Evolutionary conservation across 2,329 filamentous ascomycete genomes (phyloP).

Genomic region (Tolypocladium tundrense): DNA sequence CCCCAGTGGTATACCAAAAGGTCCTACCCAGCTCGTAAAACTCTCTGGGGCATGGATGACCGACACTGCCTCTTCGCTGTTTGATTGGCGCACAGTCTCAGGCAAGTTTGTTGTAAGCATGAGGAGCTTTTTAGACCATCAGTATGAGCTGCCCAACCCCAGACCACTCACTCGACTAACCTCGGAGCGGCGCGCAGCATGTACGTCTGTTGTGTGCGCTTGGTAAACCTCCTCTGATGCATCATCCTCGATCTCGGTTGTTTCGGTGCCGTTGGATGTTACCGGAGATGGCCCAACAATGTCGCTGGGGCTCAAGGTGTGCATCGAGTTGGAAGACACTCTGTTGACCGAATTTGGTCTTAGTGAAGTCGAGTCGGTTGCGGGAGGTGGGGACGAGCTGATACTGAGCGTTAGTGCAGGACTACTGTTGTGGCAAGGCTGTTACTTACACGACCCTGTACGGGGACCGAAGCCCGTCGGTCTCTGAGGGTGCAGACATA

Average conservation of each 20-base stretch:
- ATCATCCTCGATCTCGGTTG: conserved; percentile 77
- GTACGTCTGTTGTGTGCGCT: conserved; percentile 8
- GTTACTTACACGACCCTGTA: conserved; percentile 42
- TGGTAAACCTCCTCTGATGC: conserved; percentile 48
- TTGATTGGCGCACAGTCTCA: conserved; percentile 45
- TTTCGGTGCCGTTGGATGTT: conserved; percentile 74
- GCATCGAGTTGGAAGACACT: conserved; percentile 40
- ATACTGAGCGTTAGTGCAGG: neutral
- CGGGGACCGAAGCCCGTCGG: conserved; percentile 35
- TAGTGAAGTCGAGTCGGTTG: conserved; percentile 35
- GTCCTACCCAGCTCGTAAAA: conserved; percentile 67
- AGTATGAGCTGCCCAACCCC: conserved; percentile 1
- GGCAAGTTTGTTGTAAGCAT: conserved; percentile 48
- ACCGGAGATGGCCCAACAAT: conserved; percentile 74
- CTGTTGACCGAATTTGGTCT: conserved; percentile 40
- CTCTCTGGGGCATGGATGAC: conserved; percentile 85
- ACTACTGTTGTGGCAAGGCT: neutral
- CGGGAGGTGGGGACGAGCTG: conserved; percentile 25
- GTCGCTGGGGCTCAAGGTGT: conserved; percentile 53
- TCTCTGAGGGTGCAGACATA: conserved; percentile 45
- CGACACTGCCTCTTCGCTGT: conserved; percentile 71
- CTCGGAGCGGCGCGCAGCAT: conserved; percentile 16
- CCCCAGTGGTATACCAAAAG: neutral
- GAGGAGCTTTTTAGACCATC: conserved; percentile 27
- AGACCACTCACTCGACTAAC: conserved; percentile 9